Conservation (phyloP, 331 rosid species). For the Saraca asoca region DNA sequence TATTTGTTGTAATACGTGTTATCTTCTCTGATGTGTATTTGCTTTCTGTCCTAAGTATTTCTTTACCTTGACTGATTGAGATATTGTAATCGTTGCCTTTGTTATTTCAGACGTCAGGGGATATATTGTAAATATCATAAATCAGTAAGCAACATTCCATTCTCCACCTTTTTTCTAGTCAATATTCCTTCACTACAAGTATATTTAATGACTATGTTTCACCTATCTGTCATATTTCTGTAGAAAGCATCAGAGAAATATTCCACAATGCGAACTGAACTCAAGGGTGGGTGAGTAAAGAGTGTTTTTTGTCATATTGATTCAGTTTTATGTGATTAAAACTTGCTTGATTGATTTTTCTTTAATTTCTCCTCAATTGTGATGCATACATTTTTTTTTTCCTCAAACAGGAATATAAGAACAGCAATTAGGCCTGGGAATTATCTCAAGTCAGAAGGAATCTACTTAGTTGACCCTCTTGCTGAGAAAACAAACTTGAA, state of each 20-base stretch:
- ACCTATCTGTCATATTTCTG: constrained; percentile 30
- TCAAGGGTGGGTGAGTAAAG: constrained; percentile 83
- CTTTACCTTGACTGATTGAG: constrained; percentile 25
- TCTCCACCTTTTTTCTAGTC: constrained; percentile 32
- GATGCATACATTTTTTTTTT: constrained; percentile 20
- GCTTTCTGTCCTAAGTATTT: constrained; percentile 11
- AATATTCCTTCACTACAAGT: constrained; percentile 19
- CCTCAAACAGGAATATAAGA: constrained; percentile 65
- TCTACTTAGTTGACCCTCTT: constrained; percentile 77
- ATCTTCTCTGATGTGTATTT: not conserved
- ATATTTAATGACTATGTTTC: constrained; percentile 19
- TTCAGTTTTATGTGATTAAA: constrained; percentile 5
- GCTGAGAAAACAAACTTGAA: constrained; percentile 48
- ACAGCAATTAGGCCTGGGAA: constrained; percentile 60
- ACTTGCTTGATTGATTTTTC: constrained; percentile 26
- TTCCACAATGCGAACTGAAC: constrained; percentile 74
- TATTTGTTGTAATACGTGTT: constrained; percentile 15
- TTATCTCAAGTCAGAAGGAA: constrained; percentile 69
- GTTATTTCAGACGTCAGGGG: constrained; percentile 71
- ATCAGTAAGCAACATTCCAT: constrained; percentile 55
- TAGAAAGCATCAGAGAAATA: constrained; percentile 76
- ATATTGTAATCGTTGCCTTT: constrained; percentile 27
- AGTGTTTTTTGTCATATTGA: constrained; percentile 20
- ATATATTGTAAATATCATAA: constrained; percentile 80
- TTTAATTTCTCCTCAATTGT: constrained; percentile 13